phyloP scores from a whole-genome alignment of 176 grass and related monocot genomes.

The Canna indica region DNA sequence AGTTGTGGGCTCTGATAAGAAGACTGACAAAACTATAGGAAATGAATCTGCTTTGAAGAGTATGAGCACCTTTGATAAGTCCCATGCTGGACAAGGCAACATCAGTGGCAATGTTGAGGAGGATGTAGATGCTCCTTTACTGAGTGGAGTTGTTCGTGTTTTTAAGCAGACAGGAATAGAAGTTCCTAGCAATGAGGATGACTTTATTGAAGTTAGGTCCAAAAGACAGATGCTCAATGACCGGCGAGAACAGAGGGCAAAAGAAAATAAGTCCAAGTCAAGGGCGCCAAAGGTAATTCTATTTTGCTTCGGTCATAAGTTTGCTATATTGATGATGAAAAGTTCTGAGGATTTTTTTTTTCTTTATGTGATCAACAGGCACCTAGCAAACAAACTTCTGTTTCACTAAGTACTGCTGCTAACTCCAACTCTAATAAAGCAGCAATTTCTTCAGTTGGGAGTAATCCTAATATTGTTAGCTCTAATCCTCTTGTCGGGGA shows the following conservation, averaged over 20 bases:
- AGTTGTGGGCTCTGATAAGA: constrained; percentile 28
- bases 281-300: constrained; percentile 63
- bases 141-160: constrained; percentile 57
- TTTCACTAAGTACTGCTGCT: constrained; percentile 29
- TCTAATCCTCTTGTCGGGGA: constrained; percentile 22
- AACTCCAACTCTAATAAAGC: constrained; percentile 40
- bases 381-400: constrained; percentile 46
- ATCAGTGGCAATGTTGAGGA: constrained; percentile 31
- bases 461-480: constrained; percentile 27
- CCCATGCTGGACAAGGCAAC: constrained; percentile 34
- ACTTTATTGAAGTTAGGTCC: constrained; percentile 97
- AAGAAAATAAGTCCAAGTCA: constrained; percentile 81
- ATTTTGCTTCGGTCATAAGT: constrained; percentile 10
- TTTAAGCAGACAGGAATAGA: constrained; percentile 86
- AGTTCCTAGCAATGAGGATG: constrained; percentile 86
- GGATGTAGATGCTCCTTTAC: constrained; percentile 34
- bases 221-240: constrained; percentile 94
- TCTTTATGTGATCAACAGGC: constrained; percentile 29
- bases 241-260: constrained; percentile 83
- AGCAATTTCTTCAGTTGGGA: constrained; percentile 20
- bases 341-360: constrained; percentile 3
- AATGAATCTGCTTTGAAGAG: constrained; percentile 24
- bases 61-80: constrained; percentile 28
- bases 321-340: constrained; percentile 3
- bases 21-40: constrained; percentile 25